Evolutionary conservation across 2,329 filamentous ascomycete species (phyloP).

Genomic region (Arthrinium puccinioides): DNA sequence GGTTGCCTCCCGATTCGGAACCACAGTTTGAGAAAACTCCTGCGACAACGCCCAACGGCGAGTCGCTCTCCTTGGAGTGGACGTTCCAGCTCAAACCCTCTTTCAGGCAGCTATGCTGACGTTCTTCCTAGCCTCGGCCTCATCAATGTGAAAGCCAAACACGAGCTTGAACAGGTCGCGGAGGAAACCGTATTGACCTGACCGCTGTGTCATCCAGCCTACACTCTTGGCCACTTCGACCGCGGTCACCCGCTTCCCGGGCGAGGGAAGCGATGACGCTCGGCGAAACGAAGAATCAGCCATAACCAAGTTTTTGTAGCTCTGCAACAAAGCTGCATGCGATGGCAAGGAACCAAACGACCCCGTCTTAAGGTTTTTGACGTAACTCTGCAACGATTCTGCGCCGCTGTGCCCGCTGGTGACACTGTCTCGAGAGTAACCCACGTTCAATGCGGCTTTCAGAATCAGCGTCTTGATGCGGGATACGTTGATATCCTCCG

Average conservation of each 20-base stretch:
- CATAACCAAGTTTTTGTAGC: constrained; percentile 74
- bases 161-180: constrained; percentile 77
- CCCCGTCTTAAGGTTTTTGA: constrained; percentile 66
- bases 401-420: constrained; percentile 36
- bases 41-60: no score
- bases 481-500: constrained; percentile 70
- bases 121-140: constrained; percentile 61
- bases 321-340: constrained; percentile 65
- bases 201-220: constrained; percentile 62
- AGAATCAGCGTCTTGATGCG: constrained; percentile 74
- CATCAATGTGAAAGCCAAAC: constrained; percentile 77
- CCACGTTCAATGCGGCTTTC: constrained; percentile 79
- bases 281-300: constrained; percentile 61
- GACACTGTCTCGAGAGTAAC: constrained; percentile 59
- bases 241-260: constrained; percentile 55
- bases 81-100: no score
- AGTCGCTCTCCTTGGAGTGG: no score
- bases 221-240: constrained; percentile 77
- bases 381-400: constrained; percentile 62
- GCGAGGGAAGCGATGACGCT: constrained; percentile 44
- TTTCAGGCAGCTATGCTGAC: constrained; percentile 53
- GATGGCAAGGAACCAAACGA: constrained; percentile 69
- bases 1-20: no score
- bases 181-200: constrained; percentile 70
- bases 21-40: no score